phyloP scores from a whole-genome alignment of 2,329 filamentous ascomycete genomes.

The Exophiala xenobiotica region DNA sequence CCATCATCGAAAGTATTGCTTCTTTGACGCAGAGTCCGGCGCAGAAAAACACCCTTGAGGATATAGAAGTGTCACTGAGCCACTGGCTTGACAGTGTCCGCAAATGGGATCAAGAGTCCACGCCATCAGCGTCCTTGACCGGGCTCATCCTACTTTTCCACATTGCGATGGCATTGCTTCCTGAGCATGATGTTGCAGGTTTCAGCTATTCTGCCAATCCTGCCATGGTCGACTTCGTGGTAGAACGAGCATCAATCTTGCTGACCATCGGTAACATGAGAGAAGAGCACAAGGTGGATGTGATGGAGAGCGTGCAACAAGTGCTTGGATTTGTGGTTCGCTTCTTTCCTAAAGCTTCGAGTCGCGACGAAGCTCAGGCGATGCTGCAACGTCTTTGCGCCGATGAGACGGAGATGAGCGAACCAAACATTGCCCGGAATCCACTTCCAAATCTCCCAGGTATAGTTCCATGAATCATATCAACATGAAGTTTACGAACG shows the following conservation, averaged over 20 bases:
- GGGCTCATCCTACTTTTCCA: slow-evolving; percentile 10
- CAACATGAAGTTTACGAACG: too few relatives aligned
- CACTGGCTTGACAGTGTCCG: slow-evolving; percentile 5
- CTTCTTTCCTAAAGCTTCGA: slow-evolving; percentile 1
- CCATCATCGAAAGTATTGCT: slow-evolving; percentile 2
- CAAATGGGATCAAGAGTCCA: slow-evolving; percentile 4
- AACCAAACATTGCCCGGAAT: too few relatives aligned
- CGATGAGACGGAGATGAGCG: too few relatives aligned
- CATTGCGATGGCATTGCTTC: slow-evolving; percentile 11
- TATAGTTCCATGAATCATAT: too few relatives aligned
- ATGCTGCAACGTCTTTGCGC: too few relatives aligned
- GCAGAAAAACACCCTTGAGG: background rate
- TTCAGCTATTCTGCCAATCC: slow-evolving; percentile 11
- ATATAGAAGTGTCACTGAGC: slow-evolving; percentile 1
- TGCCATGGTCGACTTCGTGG: slow-evolving; percentile 7
- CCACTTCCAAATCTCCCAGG: too few relatives aligned
- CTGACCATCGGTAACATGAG: background rate
- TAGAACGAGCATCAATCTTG: background rate
- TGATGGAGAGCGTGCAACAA: background rate
- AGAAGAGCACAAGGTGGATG: background rate
- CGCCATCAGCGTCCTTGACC: background rate
- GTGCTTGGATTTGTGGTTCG: slow-evolving; percentile 5
- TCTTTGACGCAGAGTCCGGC: background rate
- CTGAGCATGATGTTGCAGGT: slow-evolving; percentile 4
- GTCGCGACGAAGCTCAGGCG: background rate